Conservation (phyloP, 2,329 filamentous ascomycete genomes). For the Pseudopyricularia javanii region DNA sequence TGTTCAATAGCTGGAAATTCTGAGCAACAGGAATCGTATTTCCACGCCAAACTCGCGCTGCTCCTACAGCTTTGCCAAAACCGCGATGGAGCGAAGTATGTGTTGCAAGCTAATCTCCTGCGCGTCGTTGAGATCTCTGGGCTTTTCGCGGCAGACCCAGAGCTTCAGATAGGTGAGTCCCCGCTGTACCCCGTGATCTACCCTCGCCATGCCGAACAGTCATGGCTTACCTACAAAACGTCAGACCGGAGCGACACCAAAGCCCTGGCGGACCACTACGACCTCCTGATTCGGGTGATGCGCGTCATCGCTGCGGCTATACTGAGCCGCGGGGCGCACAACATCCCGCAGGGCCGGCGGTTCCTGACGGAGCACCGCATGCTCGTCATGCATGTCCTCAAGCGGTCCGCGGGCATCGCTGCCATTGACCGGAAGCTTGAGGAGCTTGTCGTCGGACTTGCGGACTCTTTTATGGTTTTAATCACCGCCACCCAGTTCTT, state of each 20-base stretch:
- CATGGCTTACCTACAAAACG: neutral
- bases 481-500: slow-evolving; percentile 75
- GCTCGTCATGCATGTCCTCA: slow-evolving; percentile 80
- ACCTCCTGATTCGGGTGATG: slow-evolving; percentile 66
- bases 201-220: neutral
- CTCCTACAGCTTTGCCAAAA: slow-evolving; percentile 77
- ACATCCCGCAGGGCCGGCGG: slow-evolving; percentile 63
- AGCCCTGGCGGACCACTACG: slow-evolving; percentile 72
- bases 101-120: slow-evolving; percentile 86
- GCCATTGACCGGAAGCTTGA: slow-evolving; percentile 31
- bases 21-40: slow-evolving; percentile 34
- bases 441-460: slow-evolving; percentile 60
- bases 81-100: slow-evolving; percentile 67
- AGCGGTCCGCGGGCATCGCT: slow-evolving; percentile 67
- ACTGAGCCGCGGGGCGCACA: slow-evolving; percentile 69
- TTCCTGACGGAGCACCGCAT: slow-evolving; percentile 77
- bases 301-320: slow-evolving; percentile 75
- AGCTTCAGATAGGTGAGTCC: slow-evolving; percentile 60
- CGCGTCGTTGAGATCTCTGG: slow-evolving; percentile 65
- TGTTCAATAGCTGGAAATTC: slow-evolving; percentile 16
- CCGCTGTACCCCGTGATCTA: neutral
- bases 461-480: slow-evolving; percentile 74
- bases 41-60: slow-evolving; percentile 65
- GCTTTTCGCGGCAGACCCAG: slow-evolving; percentile 84
- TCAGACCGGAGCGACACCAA: slow-evolving; percentile 52